Base-by-base conservation (phyloP, 768 basidiomycete genomes). In the Macrolepiota dolichaula region DNA sequence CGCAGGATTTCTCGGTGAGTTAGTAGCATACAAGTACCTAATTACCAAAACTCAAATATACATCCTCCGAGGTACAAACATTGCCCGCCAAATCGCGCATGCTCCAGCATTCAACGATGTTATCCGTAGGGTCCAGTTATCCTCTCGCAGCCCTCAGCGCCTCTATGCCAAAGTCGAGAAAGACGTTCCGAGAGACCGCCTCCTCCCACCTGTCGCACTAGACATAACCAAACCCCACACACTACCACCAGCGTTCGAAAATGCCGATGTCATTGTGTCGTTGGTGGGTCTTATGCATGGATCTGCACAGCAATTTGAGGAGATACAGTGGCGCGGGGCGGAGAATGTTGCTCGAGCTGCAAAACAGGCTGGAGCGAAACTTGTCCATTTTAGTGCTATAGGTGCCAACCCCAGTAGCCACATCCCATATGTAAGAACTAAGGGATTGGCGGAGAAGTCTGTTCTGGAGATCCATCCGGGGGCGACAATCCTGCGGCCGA, bases 301-400 rank as follows among this genome's bases (percentile, higher is more conserved):
- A 2, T 76, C 81, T 3, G 75, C 76, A 0, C 71, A 76, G 35
- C 74, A 83, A 51, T 90, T 90, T 65, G 80, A 88, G 54, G 74
- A 74, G 10, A 77, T 88, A 15, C 89, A 91, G 64, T 79, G 81
- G 77, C 77, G 76, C 65, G 89, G 90, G 4, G 86, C 85, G 17
- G 81, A 84, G 64, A 87, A 89, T 65, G 83, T 92, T 7, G 87
- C 88, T 0, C 66, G 68, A 38, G 79, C 79, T 1, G 83, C 86
- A 0, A 79, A 76, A 61, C 69, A 76, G 5, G 76, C 70, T 29
- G 84, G 84, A 12, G 86, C 86, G 5, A 85, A 81, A 65, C 73
- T 88, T 17, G 76, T 88, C 24, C 87, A 89, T 65, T 72, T 92
- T 66, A 88, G 86, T 63, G 87, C 89, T 24, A 88, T 92, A 66